Base-by-base conservation (phyloP, 2,329 filamentous ascomycete genomes). In the Fusarium oligoseptatum region DNA sequence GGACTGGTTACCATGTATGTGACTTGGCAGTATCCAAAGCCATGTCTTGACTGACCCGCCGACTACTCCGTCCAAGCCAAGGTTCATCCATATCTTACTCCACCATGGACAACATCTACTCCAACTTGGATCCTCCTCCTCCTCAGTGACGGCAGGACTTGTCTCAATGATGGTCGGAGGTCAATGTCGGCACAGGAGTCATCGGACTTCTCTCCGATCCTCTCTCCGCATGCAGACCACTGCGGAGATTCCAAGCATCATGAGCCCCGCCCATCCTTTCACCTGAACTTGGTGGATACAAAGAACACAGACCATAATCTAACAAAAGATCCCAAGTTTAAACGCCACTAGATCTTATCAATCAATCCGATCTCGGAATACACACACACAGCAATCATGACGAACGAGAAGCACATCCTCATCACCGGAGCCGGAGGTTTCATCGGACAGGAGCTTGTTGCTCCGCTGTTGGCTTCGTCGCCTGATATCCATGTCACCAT, bases 351-450 rank as follows among this genome's bases (percentile, higher is more conserved):
- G 57, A 64, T 20, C 55, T 45, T 15, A 41, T 55, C 41, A 20
- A 29, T 34, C 55, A 34, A 29, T 32, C 56, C 66, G 55, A 65
- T 60, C 36, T 68, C 57, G 61, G 65, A 52, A 34, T 15, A 55
- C 45, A 55, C 45, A 36, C 43, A 3, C n/a, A 11, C 3, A 27
- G 27, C 7, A 39, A 73, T 29, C 65, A 78, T 78, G 76, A 32
- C 66, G 20, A 37, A 27, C 55, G 17, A 48, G n/a, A 45, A 62
- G 3, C 74, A 78, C 32, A 86, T 92, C 45, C 87, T 92, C 78
- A 91, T 92, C 76, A 92, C 91, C 11, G 91, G 91, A 6, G 90
- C 87, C 9, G 88, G 88, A 52, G 91, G 91, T 68, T 92, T 92
- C 79, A 88, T 93, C 67, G 90, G 91, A 77, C 90, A 92, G 79